A percentile compares a stretch with the other conserved stretches of the same genome.
These are phyloP conservation scores for Chrysopogon serrulatus DNA, from an alignment of 176 grass and related monocot species.

Conservation along the genomic window DNA sequence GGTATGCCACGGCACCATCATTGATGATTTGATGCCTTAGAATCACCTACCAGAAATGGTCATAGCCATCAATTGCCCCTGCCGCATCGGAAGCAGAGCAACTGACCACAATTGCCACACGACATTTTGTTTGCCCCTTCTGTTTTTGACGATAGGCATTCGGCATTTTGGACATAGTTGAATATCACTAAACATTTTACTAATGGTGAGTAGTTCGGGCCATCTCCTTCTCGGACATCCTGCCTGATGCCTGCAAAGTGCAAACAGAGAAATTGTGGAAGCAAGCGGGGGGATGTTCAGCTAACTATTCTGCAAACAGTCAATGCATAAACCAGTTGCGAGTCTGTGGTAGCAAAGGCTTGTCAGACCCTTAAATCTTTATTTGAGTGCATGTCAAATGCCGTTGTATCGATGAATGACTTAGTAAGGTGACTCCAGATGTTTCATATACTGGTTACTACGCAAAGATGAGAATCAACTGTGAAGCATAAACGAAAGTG, in stretches of 20 bases:
- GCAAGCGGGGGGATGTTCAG: not conserved
- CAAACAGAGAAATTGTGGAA: not conserved
- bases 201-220: not conserved
- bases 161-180: conserved; percentile 31
- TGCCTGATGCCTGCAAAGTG: not conserved
- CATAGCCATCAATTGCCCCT: conserved; percentile 35
- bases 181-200: not conserved
- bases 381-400: not conserved
- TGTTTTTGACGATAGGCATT: conserved; percentile 37
- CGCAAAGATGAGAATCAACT: not conserved
- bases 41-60: conserved; percentile 8
- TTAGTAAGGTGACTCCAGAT: not conserved
- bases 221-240: not conserved
- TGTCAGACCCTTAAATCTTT: not conserved
- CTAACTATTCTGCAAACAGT: not conserved
- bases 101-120: conserved; percentile 36
- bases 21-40: not conserved
- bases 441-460: not conserved
- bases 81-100: conserved; percentile 46
- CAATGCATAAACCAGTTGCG: not conserved
- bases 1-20: not conserved
- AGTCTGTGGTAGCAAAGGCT: not conserved
- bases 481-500: not conserved
- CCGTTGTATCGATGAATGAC: not conserved
- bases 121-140: conserved; percentile 49